phyloP scores from a whole-genome alignment of 371 early-diverging fungal genomes.

The Mortierella sp. region DNA sequence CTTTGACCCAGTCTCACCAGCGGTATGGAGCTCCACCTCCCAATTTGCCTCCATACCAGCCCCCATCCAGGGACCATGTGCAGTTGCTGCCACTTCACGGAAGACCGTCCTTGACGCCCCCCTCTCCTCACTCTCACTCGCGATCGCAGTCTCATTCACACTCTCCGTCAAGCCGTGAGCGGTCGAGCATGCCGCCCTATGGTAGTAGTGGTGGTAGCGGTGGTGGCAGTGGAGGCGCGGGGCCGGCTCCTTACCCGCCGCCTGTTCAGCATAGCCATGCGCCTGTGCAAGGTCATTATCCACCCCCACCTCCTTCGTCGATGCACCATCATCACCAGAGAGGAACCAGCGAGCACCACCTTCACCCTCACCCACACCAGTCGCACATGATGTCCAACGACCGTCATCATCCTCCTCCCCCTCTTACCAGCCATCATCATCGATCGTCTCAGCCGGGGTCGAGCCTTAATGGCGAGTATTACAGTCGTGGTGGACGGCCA shows the following conservation, averaged over 20 bases:
- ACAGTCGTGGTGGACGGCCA: background rate
- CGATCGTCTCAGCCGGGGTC: background rate
- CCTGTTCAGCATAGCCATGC: too few relatives aligned
- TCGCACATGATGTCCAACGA: background rate
- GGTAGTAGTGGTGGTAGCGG: background rate
- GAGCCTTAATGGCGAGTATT: background rate
- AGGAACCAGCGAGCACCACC: background rate
- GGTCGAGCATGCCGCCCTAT: constrained; percentile 11
- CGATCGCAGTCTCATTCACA: constrained; percentile 19
- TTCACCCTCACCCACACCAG: background rate
- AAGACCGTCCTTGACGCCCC: background rate
- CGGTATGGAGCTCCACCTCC: background rate
- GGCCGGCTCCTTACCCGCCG: too few relatives aligned
- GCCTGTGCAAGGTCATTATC: constrained; percentile 10
- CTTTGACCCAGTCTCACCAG: constrained; percentile 4
- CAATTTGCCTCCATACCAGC: constrained; percentile 5
- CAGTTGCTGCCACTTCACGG: background rate
- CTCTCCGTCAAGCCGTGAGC: constrained; percentile 29
- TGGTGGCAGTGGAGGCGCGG: background rate
- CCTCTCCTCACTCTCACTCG: constrained; percentile 4
- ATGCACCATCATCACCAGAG: constrained; percentile 12
- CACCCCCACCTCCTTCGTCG: background rate
- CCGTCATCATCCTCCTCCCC: constrained; percentile 1
- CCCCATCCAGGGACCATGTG: background rate
- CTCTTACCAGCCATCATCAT: background rate